Conservation (phyloP, 495 filamentous ascomycete genomes). For the Penicillium robsamsonii region DNA sequence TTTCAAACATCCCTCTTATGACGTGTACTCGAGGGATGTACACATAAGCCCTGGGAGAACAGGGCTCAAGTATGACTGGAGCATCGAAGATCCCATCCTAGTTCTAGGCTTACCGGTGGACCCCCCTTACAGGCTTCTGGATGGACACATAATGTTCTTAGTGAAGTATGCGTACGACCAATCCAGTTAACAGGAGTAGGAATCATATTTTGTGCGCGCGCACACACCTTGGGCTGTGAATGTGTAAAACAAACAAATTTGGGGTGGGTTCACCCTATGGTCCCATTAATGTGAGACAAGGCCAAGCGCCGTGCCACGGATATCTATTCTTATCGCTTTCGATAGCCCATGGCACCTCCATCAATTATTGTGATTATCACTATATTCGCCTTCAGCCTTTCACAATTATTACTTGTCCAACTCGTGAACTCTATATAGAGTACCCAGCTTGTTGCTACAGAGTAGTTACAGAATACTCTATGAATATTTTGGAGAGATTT, state of each 20-base stretch:
- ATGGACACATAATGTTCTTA: constrained; percentile 8
- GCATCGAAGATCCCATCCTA: constrained; percentile 9
- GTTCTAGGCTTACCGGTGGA: constrained; percentile 8
- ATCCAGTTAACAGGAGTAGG: not conserved
- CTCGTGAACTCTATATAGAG: not conserved
- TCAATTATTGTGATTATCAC: constrained; percentile 7
- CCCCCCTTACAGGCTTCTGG: constrained; percentile 8
- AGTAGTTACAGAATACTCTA: not conserved
- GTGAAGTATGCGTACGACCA: not conserved
- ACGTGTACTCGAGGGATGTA: constrained; percentile 4
- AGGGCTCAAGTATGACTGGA: not conserved
- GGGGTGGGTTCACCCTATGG: not conserved
- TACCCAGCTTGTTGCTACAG: not conserved
- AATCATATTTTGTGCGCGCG: constrained; percentile 1
- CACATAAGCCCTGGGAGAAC: not conserved
- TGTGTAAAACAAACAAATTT: not conserved
- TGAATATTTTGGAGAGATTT: not conserved
- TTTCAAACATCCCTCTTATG: not conserved
- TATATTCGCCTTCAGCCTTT: not conserved
- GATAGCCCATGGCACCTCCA: not conserved
- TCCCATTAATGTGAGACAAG: constrained; percentile 13
- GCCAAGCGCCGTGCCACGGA: constrained; percentile 5
- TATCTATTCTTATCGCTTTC: constrained; percentile 2
- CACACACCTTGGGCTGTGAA: not conserved
- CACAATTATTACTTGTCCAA: not conserved